Base-by-base conservation (phyloP, 257 asterid genomes). In the Linaria vulgaris region DNA sequence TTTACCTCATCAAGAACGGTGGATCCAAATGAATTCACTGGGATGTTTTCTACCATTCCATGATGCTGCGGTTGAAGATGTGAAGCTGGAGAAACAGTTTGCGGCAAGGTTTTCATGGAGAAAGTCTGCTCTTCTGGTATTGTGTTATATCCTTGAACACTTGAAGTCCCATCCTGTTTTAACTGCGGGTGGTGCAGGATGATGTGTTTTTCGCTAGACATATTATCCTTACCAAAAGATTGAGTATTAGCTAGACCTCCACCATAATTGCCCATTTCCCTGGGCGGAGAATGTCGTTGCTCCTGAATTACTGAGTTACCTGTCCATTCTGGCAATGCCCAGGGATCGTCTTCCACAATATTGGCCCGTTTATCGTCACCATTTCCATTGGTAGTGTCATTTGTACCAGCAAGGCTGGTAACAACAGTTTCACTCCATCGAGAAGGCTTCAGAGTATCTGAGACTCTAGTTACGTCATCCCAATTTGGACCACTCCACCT, bases 401-500 rank as follows among this genome's bases (percentile, higher is more conserved):
- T 69, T 31, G 62, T 56, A 69, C 52, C 13, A 16, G 72, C 56
- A 41, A 41, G 41, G 39, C 76, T 63, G n/a, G 78, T 57, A 61
- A 54, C 70, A 49, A 23, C 59, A 59, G 45, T 59, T 50, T 72
- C 83, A 73, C 72, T 66, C 89, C 84, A 76, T 27, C 78, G 72
- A 70, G 69, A 66, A 61, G 66, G 67, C 63, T 67, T 67, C 25
- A 41, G 71, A 19, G 46, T 49, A 63, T 76, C 73, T 1, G 79
- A 65, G 51, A 58, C 69, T 51, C 62, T 67, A 5, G 45, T 56
- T 27, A 44, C 55, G 53, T 74, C 76, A 71, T 82, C 86, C 88
- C 87, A 78, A 22, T 75, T 68, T 5, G 82, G 75, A 55, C 76
- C 80, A 62, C 61, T 58, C 79, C 82, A 72, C 64, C 66, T 55